phyloP scores from a whole-genome alignment of 345 rosid species.

The Eucalyptus pumila region DNA sequence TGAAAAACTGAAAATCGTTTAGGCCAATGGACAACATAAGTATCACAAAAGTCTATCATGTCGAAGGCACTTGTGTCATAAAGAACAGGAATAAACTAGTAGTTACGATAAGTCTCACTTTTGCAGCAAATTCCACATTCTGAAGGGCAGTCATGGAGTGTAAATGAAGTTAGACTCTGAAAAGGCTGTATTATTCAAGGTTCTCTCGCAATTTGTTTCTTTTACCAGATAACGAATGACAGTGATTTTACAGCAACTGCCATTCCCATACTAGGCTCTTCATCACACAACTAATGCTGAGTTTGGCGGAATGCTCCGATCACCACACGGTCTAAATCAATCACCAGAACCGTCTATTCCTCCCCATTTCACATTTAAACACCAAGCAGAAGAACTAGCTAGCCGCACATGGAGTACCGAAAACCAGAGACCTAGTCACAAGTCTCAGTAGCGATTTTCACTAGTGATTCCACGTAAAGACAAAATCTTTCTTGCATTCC shows the following conservation, averaged over 20 bases:
- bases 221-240: background rate
- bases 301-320: background rate
- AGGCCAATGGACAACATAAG: background rate
- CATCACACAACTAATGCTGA: background rate
- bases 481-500: background rate
- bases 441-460: background rate
- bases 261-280: background rate
- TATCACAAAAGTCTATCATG: background rate
- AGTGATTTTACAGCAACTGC: background rate
- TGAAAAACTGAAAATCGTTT: background rate
- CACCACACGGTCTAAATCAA: background rate
- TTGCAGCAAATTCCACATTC: background rate
- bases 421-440: background rate
- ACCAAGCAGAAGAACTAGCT: background rate
- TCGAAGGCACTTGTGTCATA: background rate
- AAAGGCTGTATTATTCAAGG: background rate
- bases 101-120: background rate
- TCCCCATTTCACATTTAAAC: background rate
- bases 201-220: background rate
- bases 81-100: background rate
- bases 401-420: background rate
- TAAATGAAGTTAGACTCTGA: background rate
- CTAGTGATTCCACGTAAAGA: background rate
- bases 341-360: background rate
- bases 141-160: background rate